phyloP scores from a whole-genome alignment of 2,329 filamentous ascomycete genomes.

The Daldinia eschscholtzii region DNA sequence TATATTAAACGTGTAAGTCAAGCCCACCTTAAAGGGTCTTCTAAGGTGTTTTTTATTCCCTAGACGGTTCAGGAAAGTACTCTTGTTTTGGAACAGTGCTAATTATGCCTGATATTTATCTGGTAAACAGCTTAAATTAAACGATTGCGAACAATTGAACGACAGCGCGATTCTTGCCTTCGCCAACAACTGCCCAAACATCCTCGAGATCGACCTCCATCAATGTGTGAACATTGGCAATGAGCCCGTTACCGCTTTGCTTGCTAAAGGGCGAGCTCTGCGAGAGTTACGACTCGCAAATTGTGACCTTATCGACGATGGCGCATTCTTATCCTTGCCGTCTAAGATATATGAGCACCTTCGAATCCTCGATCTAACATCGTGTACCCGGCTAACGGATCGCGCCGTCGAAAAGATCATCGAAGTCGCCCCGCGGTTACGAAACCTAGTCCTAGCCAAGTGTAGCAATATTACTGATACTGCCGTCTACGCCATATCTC shows the following conservation, averaged over 20 bases:
- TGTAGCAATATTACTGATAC: slow-evolving; percentile 92
- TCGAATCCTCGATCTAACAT: slow-evolving; percentile 93
- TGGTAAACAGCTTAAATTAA: slow-evolving; percentile 82
- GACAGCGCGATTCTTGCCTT: slow-evolving; percentile 87
- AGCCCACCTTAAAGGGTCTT: slow-evolving; percentile 22
- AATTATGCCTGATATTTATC: slow-evolving; percentile 42
- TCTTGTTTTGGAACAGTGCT: slow-evolving; percentile 45
- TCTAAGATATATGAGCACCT: slow-evolving; percentile 83
- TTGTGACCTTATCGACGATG: slow-evolving; percentile 86
- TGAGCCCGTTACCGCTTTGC: slow-evolving; percentile 82
- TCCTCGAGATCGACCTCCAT: slow-evolving; percentile 95
- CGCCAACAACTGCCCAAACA: slow-evolving; percentile 87
- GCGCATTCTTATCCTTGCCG: slow-evolving; percentile 86
- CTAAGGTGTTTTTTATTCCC: background rate
- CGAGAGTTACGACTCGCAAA: slow-evolving; percentile 89
- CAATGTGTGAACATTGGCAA: slow-evolving; percentile 86
- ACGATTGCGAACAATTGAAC: slow-evolving; percentile 87
- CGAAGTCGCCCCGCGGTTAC: slow-evolving; percentile 83
- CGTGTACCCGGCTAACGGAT: slow-evolving; percentile 86
- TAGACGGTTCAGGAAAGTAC: slow-evolving; percentile 16
- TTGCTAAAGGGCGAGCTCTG: slow-evolving; percentile 83
- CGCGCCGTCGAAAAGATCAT: slow-evolving; percentile 91
- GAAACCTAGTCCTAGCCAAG: slow-evolving; percentile 94
- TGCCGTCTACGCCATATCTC: slow-evolving; percentile 87
- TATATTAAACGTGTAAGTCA: slow-evolving; percentile 84